phyloP scores from a whole-genome alignment of 2,329 filamentous ascomycete genomes.

The Diaporthe eres region DNA sequence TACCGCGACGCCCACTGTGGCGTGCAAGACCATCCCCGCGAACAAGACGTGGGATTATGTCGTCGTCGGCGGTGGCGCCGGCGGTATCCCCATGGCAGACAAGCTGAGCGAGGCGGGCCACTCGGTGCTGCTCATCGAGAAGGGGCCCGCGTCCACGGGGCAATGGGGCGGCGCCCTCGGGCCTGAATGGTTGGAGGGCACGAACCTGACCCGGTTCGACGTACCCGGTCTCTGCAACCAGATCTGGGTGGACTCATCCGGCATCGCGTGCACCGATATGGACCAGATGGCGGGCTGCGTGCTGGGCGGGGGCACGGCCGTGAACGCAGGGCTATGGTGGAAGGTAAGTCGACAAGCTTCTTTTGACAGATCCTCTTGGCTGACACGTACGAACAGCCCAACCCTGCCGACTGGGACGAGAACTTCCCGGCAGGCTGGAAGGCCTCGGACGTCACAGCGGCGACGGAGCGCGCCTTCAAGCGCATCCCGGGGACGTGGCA shows the following conservation, averaged over 20 bases:
- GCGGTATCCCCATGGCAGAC: constrained; percentile 71
- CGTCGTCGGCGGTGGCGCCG: constrained; percentile 71
- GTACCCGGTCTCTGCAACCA: constrained; percentile 76
- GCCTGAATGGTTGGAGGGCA: constrained; percentile 69
- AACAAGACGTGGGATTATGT: constrained; percentile 69
- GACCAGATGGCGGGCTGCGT: constrained; percentile 78
- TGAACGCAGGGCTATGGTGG: constrained; percentile 76
- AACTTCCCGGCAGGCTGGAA: constrained; percentile 83
- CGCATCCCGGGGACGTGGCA: constrained; percentile 79
- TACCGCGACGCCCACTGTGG: constrained; percentile 44
- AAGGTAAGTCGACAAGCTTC: constrained; percentile 48
- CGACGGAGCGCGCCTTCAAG: constrained; percentile 74
- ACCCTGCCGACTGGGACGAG: constrained; percentile 76
- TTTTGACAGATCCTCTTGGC: not conserved
- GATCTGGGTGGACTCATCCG: constrained; percentile 73
- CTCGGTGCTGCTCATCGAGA: constrained; percentile 70
- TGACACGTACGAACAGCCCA: constrained; percentile 55
- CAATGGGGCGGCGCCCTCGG: constrained; percentile 71
- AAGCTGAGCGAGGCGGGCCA: constrained; percentile 72
- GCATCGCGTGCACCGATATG: constrained; percentile 74
- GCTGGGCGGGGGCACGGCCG: constrained; percentile 72
- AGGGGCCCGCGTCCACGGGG: constrained; percentile 69
- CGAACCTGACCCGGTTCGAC: constrained; percentile 74
- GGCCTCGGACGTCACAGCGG: constrained; percentile 70
- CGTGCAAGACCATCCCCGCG: constrained; percentile 26